Evolutionary conservation across 2,329 filamentous ascomycete species (phyloP).

Genomic region (Mollisiaceae sp.): DNA sequence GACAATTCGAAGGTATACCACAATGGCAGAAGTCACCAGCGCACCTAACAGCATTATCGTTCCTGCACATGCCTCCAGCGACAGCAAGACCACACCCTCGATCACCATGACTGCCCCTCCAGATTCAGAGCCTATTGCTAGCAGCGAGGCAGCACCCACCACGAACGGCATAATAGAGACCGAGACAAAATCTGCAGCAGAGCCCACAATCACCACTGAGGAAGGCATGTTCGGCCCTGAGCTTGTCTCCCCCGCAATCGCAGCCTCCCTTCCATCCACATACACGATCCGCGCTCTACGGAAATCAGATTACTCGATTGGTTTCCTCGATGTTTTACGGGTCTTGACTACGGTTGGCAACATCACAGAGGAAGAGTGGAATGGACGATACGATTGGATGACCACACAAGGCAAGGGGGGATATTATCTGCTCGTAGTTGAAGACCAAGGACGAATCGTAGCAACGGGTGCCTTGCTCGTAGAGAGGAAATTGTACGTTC

Average conservation of each 20-base stretch:
- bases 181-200: background rate
- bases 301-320: slow-evolving; percentile 75
- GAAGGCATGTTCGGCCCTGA: slow-evolving; percentile 11
- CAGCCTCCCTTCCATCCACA: slow-evolving; percentile 73
- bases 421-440: slow-evolving; percentile 86
- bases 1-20: background rate
- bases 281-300: slow-evolving; percentile 85
- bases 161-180: background rate
- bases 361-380: slow-evolving; percentile 75
- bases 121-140: background rate
- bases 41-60: background rate
- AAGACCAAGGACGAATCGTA: slow-evolving; percentile 74
- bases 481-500: slow-evolving; percentile 88
- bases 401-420: slow-evolving; percentile 63
- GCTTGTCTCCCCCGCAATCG: slow-evolving; percentile 73
- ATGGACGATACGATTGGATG: slow-evolving; percentile 84
- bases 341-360: slow-evolving; percentile 94
- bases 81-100: slow-evolving; percentile 11
- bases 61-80: background rate
- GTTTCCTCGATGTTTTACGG: slow-evolving; percentile 89
- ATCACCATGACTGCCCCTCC: slow-evolving; percentile 19
- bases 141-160: background rate
- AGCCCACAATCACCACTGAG: background rate
- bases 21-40: slow-evolving; percentile 12
- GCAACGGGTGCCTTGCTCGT: slow-evolving; percentile 89